Base-by-base conservation (phyloP, 2,329 filamentous ascomycete genomes). In the Penicillium sp. region DNA sequence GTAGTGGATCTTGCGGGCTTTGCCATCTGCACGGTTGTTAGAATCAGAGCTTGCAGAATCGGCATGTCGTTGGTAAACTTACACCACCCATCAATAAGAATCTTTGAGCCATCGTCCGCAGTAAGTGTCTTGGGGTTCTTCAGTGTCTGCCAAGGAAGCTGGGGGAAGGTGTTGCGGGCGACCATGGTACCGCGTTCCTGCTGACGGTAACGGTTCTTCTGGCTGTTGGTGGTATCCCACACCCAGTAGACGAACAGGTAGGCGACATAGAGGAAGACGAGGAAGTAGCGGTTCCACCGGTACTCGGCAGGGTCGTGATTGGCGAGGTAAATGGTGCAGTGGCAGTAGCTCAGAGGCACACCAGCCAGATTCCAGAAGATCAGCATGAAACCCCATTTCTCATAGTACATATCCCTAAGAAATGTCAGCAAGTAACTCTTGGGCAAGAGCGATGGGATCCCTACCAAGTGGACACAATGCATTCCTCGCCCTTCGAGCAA, bases 361-460 rank as follows among this genome's bases (percentile, higher is more conserved):
- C 90, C 90, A 39, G 90, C 89, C 68, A 95, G 77, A 73, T 95
- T 95, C 90, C 90, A 95, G 81, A 95, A 95, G 71, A 95, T 95
- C 59, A 95, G 81, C 90, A 95, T 95, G 77, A 95, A 95, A 44
- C 90, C 90, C 82, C 88, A 91, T 75, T 95, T 95, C 78, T 95
- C 90, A 63, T 89, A 92, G 77, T 95, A 95, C 86, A 95, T 95
- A 64, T 95, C 90, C 86, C 80, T 82, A 45, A 22, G 10, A 16
- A 22, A 22, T 18, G 43, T 65, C 37, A 63, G 57, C n/a, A 14
- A 7, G 18, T 38, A 8, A 25, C 4, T 12, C n/a, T 13, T 3
- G 38, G 18, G 11, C 14, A 19, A 12, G 12, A 16, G 25, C 8
- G 14, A 1, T n/a, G 25, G 5, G 3, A 12, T 44, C 76, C 76